These are phyloP conservation scores for Hymenoscyphus scutula DNA, from an alignment of 2,329 filamentous ascomycete species.

Conservation along the genomic window DNA sequence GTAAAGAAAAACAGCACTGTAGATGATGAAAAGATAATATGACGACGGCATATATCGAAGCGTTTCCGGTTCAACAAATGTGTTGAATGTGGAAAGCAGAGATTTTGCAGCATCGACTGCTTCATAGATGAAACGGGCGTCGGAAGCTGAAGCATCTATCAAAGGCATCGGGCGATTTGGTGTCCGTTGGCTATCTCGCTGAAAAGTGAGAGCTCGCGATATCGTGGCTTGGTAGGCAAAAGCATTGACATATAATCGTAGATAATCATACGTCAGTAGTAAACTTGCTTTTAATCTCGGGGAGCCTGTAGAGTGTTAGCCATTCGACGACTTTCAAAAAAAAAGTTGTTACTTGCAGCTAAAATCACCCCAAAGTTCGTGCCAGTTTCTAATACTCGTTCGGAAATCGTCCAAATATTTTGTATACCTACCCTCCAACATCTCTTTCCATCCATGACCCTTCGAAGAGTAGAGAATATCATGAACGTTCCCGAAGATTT, in stretches of 20 bases:
- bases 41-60: constrained; percentile 64
- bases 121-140: constrained; percentile 65
- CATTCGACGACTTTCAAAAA: constrained; percentile 4
- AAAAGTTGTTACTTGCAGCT: constrained; percentile 47
- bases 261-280: constrained; percentile 69
- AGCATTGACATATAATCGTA: constrained; percentile 71
- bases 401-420: constrained; percentile 75
- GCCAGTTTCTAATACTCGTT: constrained; percentile 67
- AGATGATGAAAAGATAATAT: constrained; percentile 61
- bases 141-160: constrained; percentile 53
- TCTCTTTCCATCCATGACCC: constrained; percentile 65
- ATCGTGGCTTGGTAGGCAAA: constrained; percentile 74
- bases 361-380: constrained; percentile 65
- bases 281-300: constrained; percentile 65
- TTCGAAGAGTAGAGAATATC: constrained; percentile 72
- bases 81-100: constrained; percentile 58
- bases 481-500: constrained; percentile 71
- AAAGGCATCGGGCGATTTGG: constrained; percentile 34
- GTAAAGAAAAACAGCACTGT: constrained; percentile 63
- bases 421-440: constrained; percentile 69
- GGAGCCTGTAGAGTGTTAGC: constrained; percentile 45
- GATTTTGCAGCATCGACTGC: constrained; percentile 63
- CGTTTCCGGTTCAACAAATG: constrained; percentile 55
- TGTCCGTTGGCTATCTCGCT: constrained; percentile 40
- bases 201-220: constrained; percentile 43